These are phyloP conservation scores for Monosporozyma siamensis DNA, from an alignment of 805 yeast genomes.

Conservation along the genomic window DNA sequence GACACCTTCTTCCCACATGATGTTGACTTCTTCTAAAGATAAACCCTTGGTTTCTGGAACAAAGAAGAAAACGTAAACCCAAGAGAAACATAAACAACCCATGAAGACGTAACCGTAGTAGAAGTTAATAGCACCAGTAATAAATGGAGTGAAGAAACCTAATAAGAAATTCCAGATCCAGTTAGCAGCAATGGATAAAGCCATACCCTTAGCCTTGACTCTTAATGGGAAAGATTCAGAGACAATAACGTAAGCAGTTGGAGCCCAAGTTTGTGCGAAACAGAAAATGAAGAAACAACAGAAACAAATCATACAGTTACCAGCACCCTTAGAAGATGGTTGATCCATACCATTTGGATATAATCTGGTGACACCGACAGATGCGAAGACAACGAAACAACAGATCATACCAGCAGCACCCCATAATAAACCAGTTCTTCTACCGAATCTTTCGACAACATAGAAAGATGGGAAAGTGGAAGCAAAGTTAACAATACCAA, in stretches of 20 bases:
- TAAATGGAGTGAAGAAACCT: slow-evolving; percentile 59
- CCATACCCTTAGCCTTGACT: slow-evolving; percentile 47
- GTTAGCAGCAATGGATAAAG: slow-evolving; percentile 49
- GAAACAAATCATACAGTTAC: slow-evolving; percentile 61
- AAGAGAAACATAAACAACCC: slow-evolving; percentile 42
- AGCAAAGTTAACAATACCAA: slow-evolving; percentile 52
- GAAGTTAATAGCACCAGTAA: slow-evolving; percentile 52
- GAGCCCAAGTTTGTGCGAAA: slow-evolving; percentile 71
- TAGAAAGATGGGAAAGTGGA: slow-evolving; percentile 44
- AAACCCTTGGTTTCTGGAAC: slow-evolving; percentile 71
- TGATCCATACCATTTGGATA: slow-evolving; percentile 29
- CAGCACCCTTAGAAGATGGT: slow-evolving; percentile 45
- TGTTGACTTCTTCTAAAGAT: slow-evolving; percentile 66
- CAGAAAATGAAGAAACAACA: slow-evolving; percentile 61
- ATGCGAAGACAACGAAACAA: slow-evolving; percentile 42
- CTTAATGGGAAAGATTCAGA: slow-evolving; percentile 66
- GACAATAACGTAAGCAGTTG: slow-evolving; percentile 52
- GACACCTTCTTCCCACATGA: slow-evolving; percentile 36
- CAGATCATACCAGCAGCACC: slow-evolving; percentile 43
- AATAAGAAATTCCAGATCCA: slow-evolving; percentile 59
- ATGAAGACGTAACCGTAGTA: slow-evolving; percentile 52
- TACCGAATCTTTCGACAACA: slow-evolving; percentile 46
- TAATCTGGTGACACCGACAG: slow-evolving; percentile 46
- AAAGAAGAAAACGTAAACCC: slow-evolving; percentile 56
- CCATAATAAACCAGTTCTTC: slow-evolving; percentile 38